phyloP scores from a whole-genome alignment of 1,139 yeast genomes.

The Blastobotrys petasosporus region DNA sequence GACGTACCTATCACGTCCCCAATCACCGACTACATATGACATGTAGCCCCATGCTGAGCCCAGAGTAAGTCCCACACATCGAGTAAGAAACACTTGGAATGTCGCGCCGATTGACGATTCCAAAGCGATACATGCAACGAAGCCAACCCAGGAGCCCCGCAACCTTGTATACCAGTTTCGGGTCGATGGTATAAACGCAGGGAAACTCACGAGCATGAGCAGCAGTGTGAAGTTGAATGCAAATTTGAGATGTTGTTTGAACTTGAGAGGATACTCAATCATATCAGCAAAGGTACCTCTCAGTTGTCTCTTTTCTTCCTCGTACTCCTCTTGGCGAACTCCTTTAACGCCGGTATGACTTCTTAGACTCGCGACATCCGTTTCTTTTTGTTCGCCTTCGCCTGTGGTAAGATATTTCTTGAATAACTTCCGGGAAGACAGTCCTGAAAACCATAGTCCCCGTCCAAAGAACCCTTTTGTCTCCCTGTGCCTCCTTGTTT shows the following conservation, averaged over 20 bases:
- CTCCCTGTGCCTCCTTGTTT: slow-evolving; percentile 33
- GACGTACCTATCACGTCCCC: slow-evolving; percentile 39
- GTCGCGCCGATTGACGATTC: slow-evolving; percentile 51
- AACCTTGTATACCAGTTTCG: slow-evolving; percentile 43
- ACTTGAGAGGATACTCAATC: slow-evolving; percentile 26
- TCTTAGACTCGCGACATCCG: slow-evolving; percentile 21
- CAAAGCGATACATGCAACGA: slow-evolving; percentile 44
- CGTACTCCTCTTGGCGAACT: background rate
- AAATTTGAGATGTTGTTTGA: slow-evolving; percentile 38
- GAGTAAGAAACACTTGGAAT: slow-evolving; percentile 40
- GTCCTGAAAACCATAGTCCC: slow-evolving; percentile 39
- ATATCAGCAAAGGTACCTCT: slow-evolving; percentile 16
- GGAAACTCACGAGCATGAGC: slow-evolving; percentile 43
- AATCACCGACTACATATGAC: slow-evolving; percentile 40
- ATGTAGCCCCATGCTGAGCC: slow-evolving; percentile 48
- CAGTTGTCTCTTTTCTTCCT: background rate
- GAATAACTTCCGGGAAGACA: slow-evolving; percentile 33
- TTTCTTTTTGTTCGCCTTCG: slow-evolving; percentile 21
- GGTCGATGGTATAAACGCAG: slow-evolving; percentile 42
- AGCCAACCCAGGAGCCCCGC: slow-evolving; percentile 49
- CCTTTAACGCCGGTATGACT: background rate
- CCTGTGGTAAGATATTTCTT: slow-evolving; percentile 34
- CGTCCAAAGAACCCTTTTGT: slow-evolving; percentile 36
- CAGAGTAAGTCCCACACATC: slow-evolving; percentile 42
- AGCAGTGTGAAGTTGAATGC: slow-evolving; percentile 43